Percentiles rank a stretch among this genome's conserved stretches.
Conservation (phyloP, 805 yeast species). For the Lipomyces lipofer region DNA sequence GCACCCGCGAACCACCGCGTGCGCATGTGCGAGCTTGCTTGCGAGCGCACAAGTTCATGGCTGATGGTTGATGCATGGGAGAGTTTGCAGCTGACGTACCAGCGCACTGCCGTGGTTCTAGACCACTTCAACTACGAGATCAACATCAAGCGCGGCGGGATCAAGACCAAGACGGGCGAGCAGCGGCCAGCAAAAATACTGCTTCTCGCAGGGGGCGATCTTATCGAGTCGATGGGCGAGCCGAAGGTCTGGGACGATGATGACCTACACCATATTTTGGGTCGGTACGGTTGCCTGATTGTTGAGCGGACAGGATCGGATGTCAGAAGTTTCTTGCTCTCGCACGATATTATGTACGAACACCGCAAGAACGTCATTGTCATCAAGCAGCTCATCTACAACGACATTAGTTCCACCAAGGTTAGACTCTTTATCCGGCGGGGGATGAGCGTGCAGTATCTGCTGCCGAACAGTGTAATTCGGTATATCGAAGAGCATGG, state of each 20-base stretch:
- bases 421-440: constrained; percentile 89
- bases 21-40: constrained; percentile 96
- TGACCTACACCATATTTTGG: constrained; percentile 91
- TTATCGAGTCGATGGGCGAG: constrained; percentile 99
- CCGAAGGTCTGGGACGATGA: constrained; percentile 99
- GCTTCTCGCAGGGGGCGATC: constrained; percentile 96
- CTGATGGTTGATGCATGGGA: constrained; percentile 99
- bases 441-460: constrained; percentile 94
- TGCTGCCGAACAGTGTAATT: constrained; percentile 90
- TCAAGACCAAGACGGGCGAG: constrained; percentile 49
- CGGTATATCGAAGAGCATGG: constrained; percentile 92
- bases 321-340: constrained; percentile 84
- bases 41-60: constrained; percentile 96
- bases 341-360: constrained; percentile 97
- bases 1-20: constrained; percentile 90
- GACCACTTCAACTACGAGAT: constrained; percentile 97
- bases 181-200: constrained; percentile 85
- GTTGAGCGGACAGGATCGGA: constrained; percentile 97
- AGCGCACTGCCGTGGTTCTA: constrained; percentile 90
- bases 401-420: constrained; percentile 93
- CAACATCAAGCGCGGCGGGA: constrained; percentile 86
- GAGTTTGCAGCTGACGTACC: constrained; percentile 83
- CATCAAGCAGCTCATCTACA: constrained; percentile 92
- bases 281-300: constrained; percentile 92
- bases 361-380: constrained; percentile 86